Percentiles rank a stretch among this genome's conserved stretches.
Conservation (phyloP, 345 rosid genomes). For the Sisymbrium altissimum region DNA sequence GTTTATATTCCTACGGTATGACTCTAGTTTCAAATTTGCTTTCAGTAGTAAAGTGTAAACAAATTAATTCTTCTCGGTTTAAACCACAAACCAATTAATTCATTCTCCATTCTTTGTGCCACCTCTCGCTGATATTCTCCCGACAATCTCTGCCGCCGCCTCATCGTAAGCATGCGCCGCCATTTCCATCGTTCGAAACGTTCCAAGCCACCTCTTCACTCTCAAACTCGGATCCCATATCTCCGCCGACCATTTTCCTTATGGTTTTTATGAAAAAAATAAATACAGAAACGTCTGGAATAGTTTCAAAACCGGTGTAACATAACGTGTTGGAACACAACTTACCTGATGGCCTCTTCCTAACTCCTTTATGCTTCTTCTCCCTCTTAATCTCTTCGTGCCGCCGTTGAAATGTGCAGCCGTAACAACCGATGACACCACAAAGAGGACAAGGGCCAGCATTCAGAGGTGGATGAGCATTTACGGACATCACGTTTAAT, state of each 20-base stretch:
- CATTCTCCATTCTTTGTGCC: not conserved
- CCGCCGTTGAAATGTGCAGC: too few species aligned
- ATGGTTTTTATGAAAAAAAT: not conserved
- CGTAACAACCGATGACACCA: not conserved
- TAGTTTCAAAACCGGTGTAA: too few species aligned
- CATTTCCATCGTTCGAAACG: not conserved
- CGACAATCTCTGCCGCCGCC: not conserved
- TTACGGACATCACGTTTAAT: not conserved
- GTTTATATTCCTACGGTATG: too few species aligned
- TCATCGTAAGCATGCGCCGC: not conserved
- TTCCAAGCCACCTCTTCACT: constrained; percentile 10
- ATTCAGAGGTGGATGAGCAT: not conserved
- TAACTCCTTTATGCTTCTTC: too few species aligned
- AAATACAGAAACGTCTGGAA: too few species aligned
- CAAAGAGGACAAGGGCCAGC: not conserved
- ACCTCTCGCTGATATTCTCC: not conserved
- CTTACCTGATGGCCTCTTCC: too few species aligned
- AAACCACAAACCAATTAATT: not conserved
- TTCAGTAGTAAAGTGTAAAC: too few species aligned
- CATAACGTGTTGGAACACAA: too few species aligned
- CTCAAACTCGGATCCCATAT: constrained; percentile 11
- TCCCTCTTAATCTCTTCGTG: too few species aligned
- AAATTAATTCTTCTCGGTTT: too few species aligned
- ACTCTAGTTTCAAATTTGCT: too few species aligned
- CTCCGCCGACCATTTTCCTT: constrained; percentile 25